Conservation (phyloP, 2,329 filamentous ascomycete genomes). For the Simplicillium sp. region DNA sequence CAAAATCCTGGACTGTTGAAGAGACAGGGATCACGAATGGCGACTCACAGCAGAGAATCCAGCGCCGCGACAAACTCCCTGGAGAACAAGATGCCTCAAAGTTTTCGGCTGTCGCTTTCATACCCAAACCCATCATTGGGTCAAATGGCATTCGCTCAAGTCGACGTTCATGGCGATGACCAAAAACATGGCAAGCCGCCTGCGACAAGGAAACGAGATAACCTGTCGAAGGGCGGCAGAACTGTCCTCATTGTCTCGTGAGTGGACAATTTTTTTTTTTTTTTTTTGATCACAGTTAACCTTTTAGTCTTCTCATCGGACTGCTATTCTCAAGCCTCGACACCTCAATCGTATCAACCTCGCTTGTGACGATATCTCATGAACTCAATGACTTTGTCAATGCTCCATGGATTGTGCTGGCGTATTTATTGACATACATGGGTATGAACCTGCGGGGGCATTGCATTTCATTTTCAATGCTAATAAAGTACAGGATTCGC, state of each 20-base stretch:
- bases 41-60: no score
- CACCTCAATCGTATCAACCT: constrained; percentile 48
- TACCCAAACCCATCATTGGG: constrained; percentile 23
- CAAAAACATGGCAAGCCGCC: constrained; percentile 2
- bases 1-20: no score
- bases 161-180: neutral
- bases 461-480: neutral
- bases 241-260: constrained; percentile 9
- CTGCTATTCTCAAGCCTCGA: constrained; percentile 49
- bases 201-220: neutral
- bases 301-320: constrained; percentile 36
- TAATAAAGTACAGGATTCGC: constrained; percentile 34
- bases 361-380: constrained; percentile 44
- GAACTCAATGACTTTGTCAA: constrained; percentile 41
- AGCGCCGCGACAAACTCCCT: constrained; percentile 2
- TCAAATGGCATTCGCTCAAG: neutral
- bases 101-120: constrained; percentile 17
- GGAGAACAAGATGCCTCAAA: neutral
- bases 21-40: no score
- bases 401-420: constrained; percentile 44
- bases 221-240: constrained; percentile 2
- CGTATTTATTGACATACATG: constrained; percentile 49
- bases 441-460: constrained; percentile 21
- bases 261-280: neutral
- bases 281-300: constrained; percentile 8